phyloP scores from a whole-genome alignment of 2,329 filamentous ascomycete genomes.

The Podosphaera xanthii region DNA sequence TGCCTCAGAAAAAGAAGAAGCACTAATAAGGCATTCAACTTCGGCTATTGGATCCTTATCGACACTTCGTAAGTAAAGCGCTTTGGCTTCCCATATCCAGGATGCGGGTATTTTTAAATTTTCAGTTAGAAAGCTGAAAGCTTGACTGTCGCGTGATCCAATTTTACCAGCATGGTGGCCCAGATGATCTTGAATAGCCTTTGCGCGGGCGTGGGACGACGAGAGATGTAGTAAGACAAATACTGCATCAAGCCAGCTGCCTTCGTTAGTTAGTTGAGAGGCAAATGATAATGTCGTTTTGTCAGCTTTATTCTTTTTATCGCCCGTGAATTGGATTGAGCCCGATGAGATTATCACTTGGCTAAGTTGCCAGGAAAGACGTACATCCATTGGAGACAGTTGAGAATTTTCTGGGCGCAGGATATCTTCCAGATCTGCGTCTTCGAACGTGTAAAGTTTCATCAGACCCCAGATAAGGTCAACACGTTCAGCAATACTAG shows the following conservation, averaged over 20 bases:
- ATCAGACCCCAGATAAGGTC: slow-evolving; percentile 76
- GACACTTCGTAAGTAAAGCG: slow-evolving; percentile 54
- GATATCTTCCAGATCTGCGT: slow-evolving; percentile 40
- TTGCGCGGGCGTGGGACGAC: slow-evolving; percentile 35
- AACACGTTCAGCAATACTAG: slow-evolving; percentile 34
- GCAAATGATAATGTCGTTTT: slow-evolving; percentile 43
- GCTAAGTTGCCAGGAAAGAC: slow-evolving; percentile 69
- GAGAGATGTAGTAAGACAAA: slow-evolving; percentile 64
- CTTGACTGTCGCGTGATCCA: slow-evolving; percentile 30
- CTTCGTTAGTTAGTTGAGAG: slow-evolving; percentile 36
- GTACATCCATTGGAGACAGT: slow-evolving; percentile 48
- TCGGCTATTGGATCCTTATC: slow-evolving; percentile 46
- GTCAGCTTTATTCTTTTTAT: slow-evolving; percentile 37
- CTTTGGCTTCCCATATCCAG: slow-evolving; percentile 79
- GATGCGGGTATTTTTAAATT: slow-evolving; percentile 46
- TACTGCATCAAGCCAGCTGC: slow-evolving; percentile 44
- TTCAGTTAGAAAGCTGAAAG: slow-evolving; percentile 35
- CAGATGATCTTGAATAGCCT: slow-evolving; percentile 49
- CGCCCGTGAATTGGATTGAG: slow-evolving; percentile 27
- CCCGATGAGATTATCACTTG: slow-evolving; percentile 33
- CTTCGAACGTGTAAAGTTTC: slow-evolving; percentile 50
- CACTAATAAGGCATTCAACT: slow-evolving; percentile 59
- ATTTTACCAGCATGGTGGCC: slow-evolving; percentile 48
- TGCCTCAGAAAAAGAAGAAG: slow-evolving; percentile 54
- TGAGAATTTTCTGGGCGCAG: slow-evolving; percentile 58